Base-by-base conservation (phyloP, 148 eudicot genomes). In the Rhododendron mucronatum region DNA sequence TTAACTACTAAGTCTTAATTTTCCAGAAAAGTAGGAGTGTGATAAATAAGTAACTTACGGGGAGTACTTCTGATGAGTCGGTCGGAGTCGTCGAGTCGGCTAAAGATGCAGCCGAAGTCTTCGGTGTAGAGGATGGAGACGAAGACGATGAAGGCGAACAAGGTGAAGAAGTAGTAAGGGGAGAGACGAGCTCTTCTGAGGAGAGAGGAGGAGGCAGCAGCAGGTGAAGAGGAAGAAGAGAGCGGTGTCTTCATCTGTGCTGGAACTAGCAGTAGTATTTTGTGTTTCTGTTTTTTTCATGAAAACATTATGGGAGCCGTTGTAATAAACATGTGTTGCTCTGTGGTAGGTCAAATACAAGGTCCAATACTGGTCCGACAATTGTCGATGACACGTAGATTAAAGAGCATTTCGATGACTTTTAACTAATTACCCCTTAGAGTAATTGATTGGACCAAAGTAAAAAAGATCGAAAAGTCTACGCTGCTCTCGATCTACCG, bases 61-160 rank as follows among this genome's bases (percentile, higher is more conserved):
- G 85, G 18, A 14, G 84, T 73, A 37, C 39, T 37, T 2, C 80
- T 84, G 81, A 82, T 65, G 87, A 88, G 30, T 18, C 28, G 82
- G 61, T 23, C 47, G 2, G 82, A 78, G 57, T 41, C 37, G 45
- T 82, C 89, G n/a, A 91, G 67, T 23, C 88, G 88, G 37, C 74
- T 51, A 85, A 94, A 81, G 41, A 94, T 90, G 93, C 98, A 94
- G 81, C 91, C 51, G 84, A 94, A 91, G 85, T 92, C 95, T 26
- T 93, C 93, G 55, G 92, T 88, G 88, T 92, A 94, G 33, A 96
- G 90, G 80, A 94, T 77, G 83, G 86, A 88, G 81, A 93, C 92
- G 63, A 94, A 93, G 69, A 93, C 20, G 83, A 96, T 87, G 91
- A 95, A 95, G 33, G 90, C 92, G 76, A 95, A 47, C 14, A 94